Conservation (phyloP, 2,329 filamentous ascomycete species). For the Aureobasidium sp. region DNA sequence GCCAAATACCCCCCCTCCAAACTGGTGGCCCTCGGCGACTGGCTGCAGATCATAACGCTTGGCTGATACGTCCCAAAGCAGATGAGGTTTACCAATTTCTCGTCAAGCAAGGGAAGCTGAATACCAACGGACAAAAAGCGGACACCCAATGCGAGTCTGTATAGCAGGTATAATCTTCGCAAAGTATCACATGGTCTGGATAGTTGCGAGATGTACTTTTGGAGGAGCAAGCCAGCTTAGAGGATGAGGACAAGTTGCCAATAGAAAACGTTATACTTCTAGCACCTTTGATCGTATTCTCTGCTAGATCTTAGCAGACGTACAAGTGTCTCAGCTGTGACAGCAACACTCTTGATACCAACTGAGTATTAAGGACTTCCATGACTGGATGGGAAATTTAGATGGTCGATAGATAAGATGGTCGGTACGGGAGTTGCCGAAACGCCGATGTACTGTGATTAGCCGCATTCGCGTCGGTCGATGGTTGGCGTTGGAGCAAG, state of each 20-base stretch:
- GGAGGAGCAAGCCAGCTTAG: not conserved
- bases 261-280: not conserved
- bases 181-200: not conserved
- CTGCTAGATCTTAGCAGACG: not conserved
- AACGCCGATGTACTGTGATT: not conserved
- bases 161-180: not conserved
- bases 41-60: conserved; percentile 6
- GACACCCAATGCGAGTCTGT: not conserved
- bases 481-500: not conserved
- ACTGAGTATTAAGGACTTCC: not conserved
- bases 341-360: not conserved
- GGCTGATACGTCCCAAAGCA: conserved; percentile 1
- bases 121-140: not conserved
- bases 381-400: not conserved
- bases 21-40: conserved; percentile 2
- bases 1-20: not conserved
- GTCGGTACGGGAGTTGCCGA: conserved; percentile 2
- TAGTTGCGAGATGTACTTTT: not conserved
- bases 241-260: not conserved
- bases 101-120: not conserved
- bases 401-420: not conserved
- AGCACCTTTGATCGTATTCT: not conserved
- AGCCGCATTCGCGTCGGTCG: not conserved
- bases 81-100: not conserved
- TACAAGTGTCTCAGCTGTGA: not conserved